These are phyloP conservation scores for Hydrangea macrophylla DNA, from an alignment of 148 eudicot genomes.

Conservation along the genomic window DNA sequence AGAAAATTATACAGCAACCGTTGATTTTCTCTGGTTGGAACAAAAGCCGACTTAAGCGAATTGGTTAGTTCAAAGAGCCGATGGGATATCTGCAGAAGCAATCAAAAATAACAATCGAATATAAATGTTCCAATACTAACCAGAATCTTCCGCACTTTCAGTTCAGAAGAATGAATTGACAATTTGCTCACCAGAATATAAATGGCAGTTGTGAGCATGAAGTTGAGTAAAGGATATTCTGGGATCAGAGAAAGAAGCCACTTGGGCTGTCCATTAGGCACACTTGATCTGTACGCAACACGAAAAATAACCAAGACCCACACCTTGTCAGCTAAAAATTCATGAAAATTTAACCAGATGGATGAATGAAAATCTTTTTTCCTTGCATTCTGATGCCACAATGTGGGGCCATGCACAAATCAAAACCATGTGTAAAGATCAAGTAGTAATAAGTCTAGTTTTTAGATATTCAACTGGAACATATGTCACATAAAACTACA, in stretches of 20 bases:
- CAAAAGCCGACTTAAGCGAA: conserved; percentile 64
- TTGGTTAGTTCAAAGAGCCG: conserved; percentile 88
- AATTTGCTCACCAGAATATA: conserved; percentile 64
- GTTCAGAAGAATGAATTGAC: neutral
- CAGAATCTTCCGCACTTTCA: neutral
- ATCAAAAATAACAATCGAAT: neutral
- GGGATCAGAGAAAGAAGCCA: conserved; percentile 89
- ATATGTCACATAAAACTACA: neutral
- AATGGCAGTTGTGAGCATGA: conserved; percentile 88
- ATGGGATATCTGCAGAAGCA: conserved; percentile 64
- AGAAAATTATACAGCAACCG: conserved; percentile 66
- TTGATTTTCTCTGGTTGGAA: conserved; percentile 79
- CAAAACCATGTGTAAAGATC: neutral
- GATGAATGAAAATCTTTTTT: neutral
- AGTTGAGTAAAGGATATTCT: conserved; percentile 87
- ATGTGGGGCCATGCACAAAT: neutral
- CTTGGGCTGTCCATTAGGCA: conserved; percentile 95
- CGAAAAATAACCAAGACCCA: neutral
- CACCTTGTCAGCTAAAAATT: neutral
- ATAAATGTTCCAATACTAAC: neutral
- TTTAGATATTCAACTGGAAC: neutral
- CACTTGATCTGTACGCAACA: conserved; percentile 56
- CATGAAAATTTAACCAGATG: neutral
- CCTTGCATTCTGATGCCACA: neutral
- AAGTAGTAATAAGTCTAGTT: too few relatives aligned